Evolutionary conservation across 441 rosid genomes (phyloP).

Genomic region (Gossypium davidsonii): DNA sequence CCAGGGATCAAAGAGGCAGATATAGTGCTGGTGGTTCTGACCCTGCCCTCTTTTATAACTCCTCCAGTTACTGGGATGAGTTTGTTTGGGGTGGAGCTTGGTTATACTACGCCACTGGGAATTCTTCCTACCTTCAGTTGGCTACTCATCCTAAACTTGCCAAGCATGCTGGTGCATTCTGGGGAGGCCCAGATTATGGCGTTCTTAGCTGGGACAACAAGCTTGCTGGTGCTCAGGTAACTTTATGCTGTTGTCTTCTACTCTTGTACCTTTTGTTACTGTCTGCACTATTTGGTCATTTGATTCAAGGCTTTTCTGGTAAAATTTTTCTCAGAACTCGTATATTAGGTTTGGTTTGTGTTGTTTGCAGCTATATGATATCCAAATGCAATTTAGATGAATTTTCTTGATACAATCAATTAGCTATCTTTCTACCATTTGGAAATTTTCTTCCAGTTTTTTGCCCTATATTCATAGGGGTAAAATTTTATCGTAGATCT

Average conservation of each 20-base stretch:
- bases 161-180: conserved; percentile 64
- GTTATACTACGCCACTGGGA: conserved; percentile 91
- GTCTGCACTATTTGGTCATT: background rate
- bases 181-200: conserved; percentile 56
- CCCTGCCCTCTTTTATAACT: conserved; percentile 58
- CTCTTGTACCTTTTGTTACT: background rate
- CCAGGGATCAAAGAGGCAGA: conserved; percentile 61
- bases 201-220: conserved; percentile 96
- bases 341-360: background rate
- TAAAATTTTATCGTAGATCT: background rate
- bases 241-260: conserved; percentile 8
- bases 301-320: background rate
- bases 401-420: background rate
- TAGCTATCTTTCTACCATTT: background rate
- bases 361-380: background rate
- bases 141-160: conserved; percentile 54
- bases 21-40: conserved; percentile 56
- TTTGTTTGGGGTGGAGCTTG: conserved; percentile 84
- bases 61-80: conserved; percentile 74
- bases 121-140: conserved; percentile 50
- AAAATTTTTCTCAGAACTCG: background rate
- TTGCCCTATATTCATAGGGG: background rate
- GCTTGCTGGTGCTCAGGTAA: conserved; percentile 85
- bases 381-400: background rate
- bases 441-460: background rate